Evolutionary conservation across 352 stramenopile genomes (phyloP).

Genomic region (Phytophthora pisi): DNA sequence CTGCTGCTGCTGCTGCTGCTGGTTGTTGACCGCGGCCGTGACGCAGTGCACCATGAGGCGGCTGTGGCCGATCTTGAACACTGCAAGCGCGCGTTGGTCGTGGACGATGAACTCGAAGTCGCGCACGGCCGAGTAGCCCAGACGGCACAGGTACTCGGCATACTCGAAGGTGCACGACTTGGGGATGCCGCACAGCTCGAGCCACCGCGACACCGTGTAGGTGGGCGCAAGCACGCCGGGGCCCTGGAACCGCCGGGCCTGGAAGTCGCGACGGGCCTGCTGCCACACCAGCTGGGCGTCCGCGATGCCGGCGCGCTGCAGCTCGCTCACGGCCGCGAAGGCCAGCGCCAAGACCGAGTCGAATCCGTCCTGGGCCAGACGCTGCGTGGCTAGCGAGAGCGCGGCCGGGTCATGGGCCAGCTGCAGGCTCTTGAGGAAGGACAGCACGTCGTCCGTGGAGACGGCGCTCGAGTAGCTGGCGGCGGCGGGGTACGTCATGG

Average conservation of each 20-base stretch:
- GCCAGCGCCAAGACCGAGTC: slow-evolving; percentile 62
- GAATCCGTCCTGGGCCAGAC: slow-evolving; percentile 60
- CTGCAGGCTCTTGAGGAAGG: slow-evolving; percentile 59
- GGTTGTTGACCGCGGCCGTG: slow-evolving; percentile 32
- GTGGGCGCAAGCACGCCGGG: slow-evolving; percentile 42
- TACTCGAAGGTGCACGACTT: slow-evolving; percentile 55
- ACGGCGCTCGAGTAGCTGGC: slow-evolving; percentile 18
- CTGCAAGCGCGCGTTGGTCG: slow-evolving; percentile 49
- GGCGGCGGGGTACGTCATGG: slow-evolving; percentile 21
- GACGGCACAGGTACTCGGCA: slow-evolving; percentile 55
- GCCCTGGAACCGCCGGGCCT: slow-evolving; percentile 42
- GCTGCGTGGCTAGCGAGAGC: slow-evolving; percentile 40
- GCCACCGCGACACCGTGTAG: slow-evolving; percentile 66
- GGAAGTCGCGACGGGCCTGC: slow-evolving; percentile 52
- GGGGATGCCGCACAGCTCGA: slow-evolving; percentile 61
- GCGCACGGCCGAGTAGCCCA: slow-evolving; percentile 63
- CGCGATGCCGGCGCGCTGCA: slow-evolving; percentile 53
- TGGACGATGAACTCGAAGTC: slow-evolving; percentile 67
- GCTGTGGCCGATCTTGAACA: slow-evolving; percentile 54
- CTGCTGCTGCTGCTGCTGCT: slow-evolving; percentile 18
- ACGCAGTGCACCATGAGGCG: slow-evolving; percentile 55
- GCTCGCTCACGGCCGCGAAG: slow-evolving; percentile 53
- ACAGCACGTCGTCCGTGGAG: slow-evolving; percentile 42
- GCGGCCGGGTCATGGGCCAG: slow-evolving; percentile 41
- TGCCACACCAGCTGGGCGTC: slow-evolving; percentile 60